Evolutionary conservation across 202 grass and related monocot genomes (phyloP).

Genomic region (Musa balbisiana): DNA sequence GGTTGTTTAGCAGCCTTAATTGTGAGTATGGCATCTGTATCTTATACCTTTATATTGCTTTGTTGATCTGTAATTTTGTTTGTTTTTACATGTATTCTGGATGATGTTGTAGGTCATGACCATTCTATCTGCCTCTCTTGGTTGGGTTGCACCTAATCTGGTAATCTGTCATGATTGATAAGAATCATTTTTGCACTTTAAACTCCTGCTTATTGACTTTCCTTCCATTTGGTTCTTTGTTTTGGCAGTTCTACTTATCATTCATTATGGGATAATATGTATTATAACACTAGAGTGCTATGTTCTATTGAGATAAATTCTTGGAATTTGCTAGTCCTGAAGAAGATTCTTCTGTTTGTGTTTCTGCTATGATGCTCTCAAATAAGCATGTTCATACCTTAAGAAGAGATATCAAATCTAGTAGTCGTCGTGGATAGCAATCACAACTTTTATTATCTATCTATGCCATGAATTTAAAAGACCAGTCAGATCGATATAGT

Average conservation of each 20-base stretch:
- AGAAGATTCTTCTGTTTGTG: too few species aligned
- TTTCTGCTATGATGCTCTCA: too few species aligned
- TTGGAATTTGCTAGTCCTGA: too few species aligned
- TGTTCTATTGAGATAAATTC: too few species aligned
- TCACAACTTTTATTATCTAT: neutral
- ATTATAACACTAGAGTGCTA: neutral
- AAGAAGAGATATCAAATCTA: neutral
- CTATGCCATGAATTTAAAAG: too few species aligned
- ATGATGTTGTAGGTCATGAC: conserved; percentile 78
- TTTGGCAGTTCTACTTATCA: neutral
- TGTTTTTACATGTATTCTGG: conserved; percentile 7
- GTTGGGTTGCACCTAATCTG: conserved; percentile 93
- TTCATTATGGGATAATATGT: neutral
- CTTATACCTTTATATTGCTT: neutral
- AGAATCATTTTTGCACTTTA: neutral
- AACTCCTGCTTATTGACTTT: too few species aligned
- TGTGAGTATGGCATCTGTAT: conserved; percentile 44
- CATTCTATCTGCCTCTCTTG: conserved; percentile 65
- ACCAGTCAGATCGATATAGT: too few species aligned
- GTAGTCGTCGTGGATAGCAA: neutral
- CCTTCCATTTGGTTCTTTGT: neutral
- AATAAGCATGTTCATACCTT: too few species aligned
- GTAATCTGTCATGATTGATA: conserved; percentile 35
- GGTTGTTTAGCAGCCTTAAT: conserved; percentile 62
- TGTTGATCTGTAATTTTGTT: neutral